Percentiles rank a stretch among this genome's conserved stretches.
These are phyloP conservation scores for Volvox reticuliferus DNA, from an alignment of 139 green algal genomes.

Conservation along the genomic window DNA sequence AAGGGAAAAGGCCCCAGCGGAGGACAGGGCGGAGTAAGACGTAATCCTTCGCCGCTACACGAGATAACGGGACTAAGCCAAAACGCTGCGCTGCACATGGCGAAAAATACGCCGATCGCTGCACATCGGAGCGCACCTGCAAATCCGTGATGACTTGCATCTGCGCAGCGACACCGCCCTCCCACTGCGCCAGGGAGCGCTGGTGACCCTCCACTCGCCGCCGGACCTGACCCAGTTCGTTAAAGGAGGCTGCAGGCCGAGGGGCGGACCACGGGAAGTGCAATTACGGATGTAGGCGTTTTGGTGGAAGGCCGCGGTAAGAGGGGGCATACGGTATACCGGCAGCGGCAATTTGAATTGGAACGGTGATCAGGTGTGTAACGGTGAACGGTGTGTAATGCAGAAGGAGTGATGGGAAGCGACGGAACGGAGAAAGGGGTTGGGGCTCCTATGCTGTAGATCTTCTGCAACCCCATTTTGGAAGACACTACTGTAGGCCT, in stretches of 20 bases:
- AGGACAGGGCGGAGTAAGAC: background rate
- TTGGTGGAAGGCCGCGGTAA: too few species aligned
- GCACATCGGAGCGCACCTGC: constrained; percentile 16
- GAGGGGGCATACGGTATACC: too few species aligned
- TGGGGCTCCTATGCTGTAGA: too few species aligned
- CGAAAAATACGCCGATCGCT: background rate
- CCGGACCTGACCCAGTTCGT: constrained; percentile 1
- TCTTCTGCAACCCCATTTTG: too few species aligned
- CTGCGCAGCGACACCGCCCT: constrained; percentile 43
- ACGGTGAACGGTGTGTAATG: too few species aligned
- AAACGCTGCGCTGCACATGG: background rate
- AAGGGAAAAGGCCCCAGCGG: background rate
- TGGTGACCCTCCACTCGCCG: constrained; percentile 36
- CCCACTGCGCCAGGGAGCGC: constrained; percentile 37
- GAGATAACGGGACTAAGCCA: background rate
- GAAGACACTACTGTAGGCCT: too few species aligned
- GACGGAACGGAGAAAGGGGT: too few species aligned
- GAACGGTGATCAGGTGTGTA: too few species aligned
- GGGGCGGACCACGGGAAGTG: too few species aligned
- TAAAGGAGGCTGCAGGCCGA: background rate
- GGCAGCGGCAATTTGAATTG: too few species aligned
- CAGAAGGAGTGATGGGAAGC: too few species aligned
- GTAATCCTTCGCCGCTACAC: background rate
- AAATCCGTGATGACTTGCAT: constrained; percentile 30
- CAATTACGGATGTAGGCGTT: too few species aligned